Evolutionary conservation across 2,329 filamentous ascomycete genomes (phyloP), one percentile per base, ranked within the genome.

Genomic region (Mollisia scopiformis): DNA sequence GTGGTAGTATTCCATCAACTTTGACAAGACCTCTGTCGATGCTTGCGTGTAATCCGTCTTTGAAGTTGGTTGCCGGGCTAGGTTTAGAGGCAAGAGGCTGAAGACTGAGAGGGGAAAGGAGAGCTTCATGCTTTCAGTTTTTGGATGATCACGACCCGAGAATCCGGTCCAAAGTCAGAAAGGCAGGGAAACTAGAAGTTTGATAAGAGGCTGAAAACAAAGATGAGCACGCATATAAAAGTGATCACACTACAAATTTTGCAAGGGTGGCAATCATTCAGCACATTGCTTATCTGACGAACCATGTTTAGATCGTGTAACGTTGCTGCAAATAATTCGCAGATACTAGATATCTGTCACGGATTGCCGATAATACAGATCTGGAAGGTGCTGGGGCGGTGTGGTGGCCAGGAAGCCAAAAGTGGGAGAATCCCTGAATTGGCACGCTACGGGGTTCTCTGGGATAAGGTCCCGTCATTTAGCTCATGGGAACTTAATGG

Each of bases 1-100:
- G 25, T 41, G 31, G 33, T 57, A 57, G 35, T 57, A 43, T 19
- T 41, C 33, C 16, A 47, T 51, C 55, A 57, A 25, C 23, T 41
- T 57, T 57, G 55, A 57, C 13, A 57, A n/a, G 3, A 57, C 25
- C 11, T 37, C 33, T 37, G 33, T 37, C 33, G 33, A 37, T 23
- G 41, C 33, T 37, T 37, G 33, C 33, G 33, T 37, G 33, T 37
- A 37, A 37, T 37, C 33, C 33, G 33, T 37, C 33, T 37, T 37
- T 37, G 33, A 37, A 37, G 33, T 37, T 37, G 33, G 33, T 14
- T 11, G 33, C 33, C 33, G 33, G 33, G 33, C 33, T 37, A 37
- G 33, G 33, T 11, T 16, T 37, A 37, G 33, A 37, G 33, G 33
- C 33, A 37, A 16, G 33, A 37, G 33, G 33, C 33, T 16, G 33